phyloP scores from a whole-genome alignment of 345 rosid species.

The Sisymbrium irio region DNA sequence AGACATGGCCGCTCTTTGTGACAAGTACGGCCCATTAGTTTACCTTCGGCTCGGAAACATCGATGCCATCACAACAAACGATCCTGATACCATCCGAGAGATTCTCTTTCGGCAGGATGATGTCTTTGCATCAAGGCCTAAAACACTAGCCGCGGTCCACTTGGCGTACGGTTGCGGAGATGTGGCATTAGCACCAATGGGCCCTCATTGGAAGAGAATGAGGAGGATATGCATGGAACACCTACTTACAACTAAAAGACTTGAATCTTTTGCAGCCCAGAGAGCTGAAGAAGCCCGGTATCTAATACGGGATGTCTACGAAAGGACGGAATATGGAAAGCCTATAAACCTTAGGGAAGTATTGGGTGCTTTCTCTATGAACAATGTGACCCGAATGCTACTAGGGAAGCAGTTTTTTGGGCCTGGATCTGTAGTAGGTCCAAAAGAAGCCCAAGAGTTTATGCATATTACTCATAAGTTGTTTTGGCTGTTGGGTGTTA shows the following conservation, averaged over 20 bases:
- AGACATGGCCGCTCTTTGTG: slow-evolving; percentile 63
- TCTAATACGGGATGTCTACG: slow-evolving; percentile 42
- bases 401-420: slow-evolving; percentile 82
- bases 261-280: slow-evolving; percentile 25
- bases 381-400: slow-evolving; percentile 88
- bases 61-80: slow-evolving; percentile 79
- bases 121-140: slow-evolving; percentile 77
- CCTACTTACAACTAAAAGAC: slow-evolving; percentile 37
- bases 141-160: slow-evolving; percentile 74
- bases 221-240: slow-evolving; percentile 45
- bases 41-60: slow-evolving; percentile 72
- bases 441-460: slow-evolving; percentile 75
- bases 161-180: slow-evolving; percentile 75
- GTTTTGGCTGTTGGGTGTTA: slow-evolving; percentile 69
- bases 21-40: slow-evolving; percentile 69
- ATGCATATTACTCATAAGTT: slow-evolving; percentile 77
- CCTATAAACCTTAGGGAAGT: slow-evolving; percentile 67
- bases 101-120: slow-evolving; percentile 76
- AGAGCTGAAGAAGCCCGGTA: slow-evolving; percentile 30
- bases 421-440: slow-evolving; percentile 50
- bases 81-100: slow-evolving; percentile 64
- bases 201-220: slow-evolving; percentile 48
- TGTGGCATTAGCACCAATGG: slow-evolving; percentile 77
- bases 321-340: slow-evolving; percentile 30
- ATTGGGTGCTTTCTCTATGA: slow-evolving; percentile 85